phyloP scores from a whole-genome alignment of 23 red algal species.

The Gracilaria vermiculophylla region DNA sequence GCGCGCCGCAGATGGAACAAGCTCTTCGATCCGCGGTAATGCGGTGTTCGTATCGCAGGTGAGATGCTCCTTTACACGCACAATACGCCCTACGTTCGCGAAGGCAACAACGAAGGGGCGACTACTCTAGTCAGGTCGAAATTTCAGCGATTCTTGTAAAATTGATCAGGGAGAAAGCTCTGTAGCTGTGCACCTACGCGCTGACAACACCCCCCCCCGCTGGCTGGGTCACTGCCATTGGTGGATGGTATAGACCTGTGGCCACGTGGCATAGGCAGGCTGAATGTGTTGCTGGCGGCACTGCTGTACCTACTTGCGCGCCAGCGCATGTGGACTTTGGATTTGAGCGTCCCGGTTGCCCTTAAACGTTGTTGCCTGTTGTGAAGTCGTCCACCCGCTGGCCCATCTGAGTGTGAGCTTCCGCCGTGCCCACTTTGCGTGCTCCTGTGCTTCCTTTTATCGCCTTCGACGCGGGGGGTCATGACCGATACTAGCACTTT shows the following conservation, averaged over 20 bases:
- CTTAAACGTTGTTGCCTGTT: too few species aligned
- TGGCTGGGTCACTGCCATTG: background rate
- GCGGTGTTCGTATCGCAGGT: background rate
- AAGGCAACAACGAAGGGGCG: background rate
- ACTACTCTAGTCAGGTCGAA: too few species aligned
- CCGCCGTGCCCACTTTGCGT: too few species aligned
- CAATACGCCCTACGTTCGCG: background rate
- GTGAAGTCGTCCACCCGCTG: too few species aligned
- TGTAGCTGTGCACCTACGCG: too few species aligned
- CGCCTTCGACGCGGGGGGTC: background rate
- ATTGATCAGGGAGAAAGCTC: too few species aligned
- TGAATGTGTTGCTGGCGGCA: background rate
- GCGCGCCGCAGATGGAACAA: background rate
- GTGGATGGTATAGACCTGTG: background rate
- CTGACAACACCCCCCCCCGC: too few species aligned
- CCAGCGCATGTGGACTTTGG: too few species aligned
- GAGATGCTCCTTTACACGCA: background rate
- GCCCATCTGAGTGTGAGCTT: too few species aligned
- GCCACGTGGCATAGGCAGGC: background rate
- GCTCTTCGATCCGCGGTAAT: background rate
- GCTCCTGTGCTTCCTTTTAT: too few species aligned
- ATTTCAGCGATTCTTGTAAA: too few species aligned
- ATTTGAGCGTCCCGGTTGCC: too few species aligned
- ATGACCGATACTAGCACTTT: slow-evolving; percentile 58
- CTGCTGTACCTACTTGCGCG: background rate